phyloP scores from a whole-genome alignment of 163 green algal species.

The Chloroidium sp. region DNA sequence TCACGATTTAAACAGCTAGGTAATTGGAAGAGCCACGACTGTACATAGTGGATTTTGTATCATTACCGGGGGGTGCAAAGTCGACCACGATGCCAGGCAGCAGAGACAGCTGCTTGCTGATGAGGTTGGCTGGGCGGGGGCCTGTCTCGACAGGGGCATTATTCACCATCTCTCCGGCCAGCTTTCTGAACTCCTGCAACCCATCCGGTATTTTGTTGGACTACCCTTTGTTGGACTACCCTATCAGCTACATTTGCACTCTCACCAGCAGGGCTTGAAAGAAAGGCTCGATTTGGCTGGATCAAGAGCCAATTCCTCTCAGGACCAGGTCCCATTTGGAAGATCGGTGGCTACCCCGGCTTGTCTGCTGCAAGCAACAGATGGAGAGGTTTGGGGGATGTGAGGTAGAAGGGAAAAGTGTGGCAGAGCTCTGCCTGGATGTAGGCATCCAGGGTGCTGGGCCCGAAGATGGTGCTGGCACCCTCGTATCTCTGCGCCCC shows the following conservation, averaged over 20 bases:
- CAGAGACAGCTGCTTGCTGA: constrained; percentile 49
- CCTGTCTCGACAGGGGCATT: constrained; percentile 11
- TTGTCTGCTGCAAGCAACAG: too few relatives aligned
- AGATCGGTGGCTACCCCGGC: too few relatives aligned
- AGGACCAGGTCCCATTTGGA: too few relatives aligned
- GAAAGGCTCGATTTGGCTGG: too few relatives aligned
- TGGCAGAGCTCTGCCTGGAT: constrained; percentile 50
- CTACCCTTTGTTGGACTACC: too few relatives aligned
- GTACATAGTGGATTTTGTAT: neutral
- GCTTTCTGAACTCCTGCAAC: constrained; percentile 36
- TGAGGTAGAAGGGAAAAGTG: too few relatives aligned
- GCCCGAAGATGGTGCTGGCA: constrained; percentile 74
- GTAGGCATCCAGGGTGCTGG: constrained; percentile 78
- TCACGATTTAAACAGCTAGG: neutral
- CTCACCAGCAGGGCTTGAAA: too few relatives aligned
- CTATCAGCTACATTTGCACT: too few relatives aligned
- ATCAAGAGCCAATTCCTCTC: too few relatives aligned
- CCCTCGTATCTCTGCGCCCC: constrained; percentile 74
- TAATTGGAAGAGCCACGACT: neutral
- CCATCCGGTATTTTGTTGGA: too few relatives aligned
- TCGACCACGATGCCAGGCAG: constrained; percentile 65
- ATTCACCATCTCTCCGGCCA: constrained; percentile 34
- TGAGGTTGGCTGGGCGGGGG: constrained; percentile 30
- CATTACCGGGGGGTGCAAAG: constrained; percentile 14
- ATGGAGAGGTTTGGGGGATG: too few relatives aligned